Conservation (phyloP, 2,329 filamentous ascomycete species). For the Nigrospora oryzae region DNA sequence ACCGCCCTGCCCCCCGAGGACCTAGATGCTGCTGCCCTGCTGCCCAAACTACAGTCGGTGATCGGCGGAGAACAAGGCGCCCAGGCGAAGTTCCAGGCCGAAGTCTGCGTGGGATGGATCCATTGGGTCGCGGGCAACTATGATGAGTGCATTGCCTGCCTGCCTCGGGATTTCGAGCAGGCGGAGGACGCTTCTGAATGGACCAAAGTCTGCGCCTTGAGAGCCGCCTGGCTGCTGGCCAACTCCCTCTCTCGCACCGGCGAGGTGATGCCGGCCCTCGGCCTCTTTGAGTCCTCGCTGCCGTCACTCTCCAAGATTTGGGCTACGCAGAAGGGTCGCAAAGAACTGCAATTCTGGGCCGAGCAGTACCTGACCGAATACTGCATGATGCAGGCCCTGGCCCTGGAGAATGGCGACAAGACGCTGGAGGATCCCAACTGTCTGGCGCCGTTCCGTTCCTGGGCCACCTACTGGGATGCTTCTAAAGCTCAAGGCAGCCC, state of each 20-base stretch:
- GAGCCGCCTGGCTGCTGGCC: constrained; percentile 70
- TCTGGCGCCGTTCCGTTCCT: constrained; percentile 53
- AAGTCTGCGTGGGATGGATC: constrained; percentile 76
- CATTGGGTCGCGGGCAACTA: constrained; percentile 72
- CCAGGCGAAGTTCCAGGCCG: constrained; percentile 67
- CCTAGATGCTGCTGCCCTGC: constrained; percentile 33
- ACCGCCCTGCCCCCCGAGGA: constrained; percentile 32
- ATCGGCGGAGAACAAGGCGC: constrained; percentile 48
- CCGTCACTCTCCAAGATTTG: constrained; percentile 50
- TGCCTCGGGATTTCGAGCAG: constrained; percentile 55
- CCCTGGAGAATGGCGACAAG: constrained; percentile 41
- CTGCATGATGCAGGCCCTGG: constrained; percentile 60
- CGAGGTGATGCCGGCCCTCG: constrained; percentile 49
- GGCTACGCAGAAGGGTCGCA: constrained; percentile 41
- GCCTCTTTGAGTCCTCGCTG: constrained; percentile 57
- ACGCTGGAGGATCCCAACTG: constrained; percentile 43
- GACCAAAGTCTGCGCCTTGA: constrained; percentile 76
- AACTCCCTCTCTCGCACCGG: constrained; percentile 45
- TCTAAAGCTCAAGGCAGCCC: constrained; percentile 30
- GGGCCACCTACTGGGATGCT: constrained; percentile 61
- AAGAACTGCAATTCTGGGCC: constrained; percentile 68
- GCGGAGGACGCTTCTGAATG: constrained; percentile 56
- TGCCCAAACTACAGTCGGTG: constrained; percentile 43
- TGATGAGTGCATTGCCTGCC: constrained; percentile 44
- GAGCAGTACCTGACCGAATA: constrained; percentile 70